These are phyloP conservation scores for Fragaria vesca DNA, from an alignment of 306 rosid species.

Conservation along the genomic window DNA sequence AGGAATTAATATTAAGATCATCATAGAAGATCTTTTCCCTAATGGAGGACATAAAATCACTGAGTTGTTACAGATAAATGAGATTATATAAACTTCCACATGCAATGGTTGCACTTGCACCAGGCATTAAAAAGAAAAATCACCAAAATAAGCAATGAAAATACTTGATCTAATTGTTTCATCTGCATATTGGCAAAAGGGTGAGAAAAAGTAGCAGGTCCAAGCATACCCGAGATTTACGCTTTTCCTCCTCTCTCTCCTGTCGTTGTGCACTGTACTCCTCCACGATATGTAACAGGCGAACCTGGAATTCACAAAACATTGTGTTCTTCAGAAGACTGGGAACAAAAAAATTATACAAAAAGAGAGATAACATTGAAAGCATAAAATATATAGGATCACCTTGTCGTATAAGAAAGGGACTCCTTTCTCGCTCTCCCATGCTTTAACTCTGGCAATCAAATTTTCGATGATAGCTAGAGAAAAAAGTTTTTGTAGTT, in stretches of 20 bases:
- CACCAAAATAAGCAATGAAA: background rate
- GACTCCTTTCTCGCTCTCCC: constrained; percentile 84
- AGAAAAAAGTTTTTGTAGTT: constrained; percentile 18
- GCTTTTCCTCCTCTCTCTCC: constrained; percentile 77
- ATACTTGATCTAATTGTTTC: background rate
- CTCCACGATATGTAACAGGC: constrained; percentile 56
- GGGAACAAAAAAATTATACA: background rate
- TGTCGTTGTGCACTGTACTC: constrained; percentile 55
- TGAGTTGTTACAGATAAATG: background rate
- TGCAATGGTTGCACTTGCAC: background rate
- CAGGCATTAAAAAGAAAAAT: background rate
- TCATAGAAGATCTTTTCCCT: background rate
- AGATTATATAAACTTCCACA: background rate
- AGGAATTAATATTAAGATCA: background rate
- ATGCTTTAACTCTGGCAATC: constrained; percentile 72
- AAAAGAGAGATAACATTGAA: background rate
- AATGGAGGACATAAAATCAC: background rate
- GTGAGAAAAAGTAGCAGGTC: background rate
- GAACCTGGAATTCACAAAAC: constrained; percentile 45
- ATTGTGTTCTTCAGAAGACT: constrained; percentile 6
- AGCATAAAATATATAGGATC: constrained; percentile 12
- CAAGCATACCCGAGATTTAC: constrained; percentile 70
- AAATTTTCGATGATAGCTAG: constrained; percentile 69
- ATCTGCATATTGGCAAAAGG: background rate
- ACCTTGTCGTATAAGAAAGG: constrained; percentile 92